These are phyloP conservation scores for Astrocystis sublimbata DNA, from an alignment of 495 filamentous ascomycete species.

Conservation along the genomic window DNA sequence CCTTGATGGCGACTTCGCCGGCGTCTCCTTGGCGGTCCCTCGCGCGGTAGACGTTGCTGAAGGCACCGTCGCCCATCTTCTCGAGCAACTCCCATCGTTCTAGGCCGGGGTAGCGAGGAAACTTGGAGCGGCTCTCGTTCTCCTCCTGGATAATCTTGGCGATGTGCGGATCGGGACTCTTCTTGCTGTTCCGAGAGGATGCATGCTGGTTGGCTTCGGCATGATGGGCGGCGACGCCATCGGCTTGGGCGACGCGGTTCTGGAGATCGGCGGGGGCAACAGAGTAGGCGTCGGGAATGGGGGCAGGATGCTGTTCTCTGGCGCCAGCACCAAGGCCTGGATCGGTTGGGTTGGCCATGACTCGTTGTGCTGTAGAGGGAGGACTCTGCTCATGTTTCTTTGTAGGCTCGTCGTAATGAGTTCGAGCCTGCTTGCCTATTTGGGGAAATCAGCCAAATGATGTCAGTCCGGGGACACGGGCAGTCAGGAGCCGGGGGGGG, in stretches of 20 bases:
- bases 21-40: constrained; percentile 66
- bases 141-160: constrained; percentile 90
- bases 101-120: constrained; percentile 88
- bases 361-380: constrained; percentile 47
- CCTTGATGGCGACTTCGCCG: constrained; percentile 93
- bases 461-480: constrained; percentile 31
- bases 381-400: constrained; percentile 59
- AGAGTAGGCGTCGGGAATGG: constrained; percentile 53
- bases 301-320: constrained; percentile 40
- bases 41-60: constrained; percentile 97
- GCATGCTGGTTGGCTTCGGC: constrained; percentile 38
- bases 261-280: constrained; percentile 56
- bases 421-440: constrained; percentile 80
- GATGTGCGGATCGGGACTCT: constrained; percentile 65
- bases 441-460: constrained; percentile 14
- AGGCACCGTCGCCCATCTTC: constrained; percentile 99
- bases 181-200: constrained; percentile 48
- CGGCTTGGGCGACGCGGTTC: constrained; percentile 66
- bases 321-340: constrained; percentile 44
- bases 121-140: constrained; percentile 75
- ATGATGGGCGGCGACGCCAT: constrained; percentile 58
- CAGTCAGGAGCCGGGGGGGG: constrained; percentile 8
- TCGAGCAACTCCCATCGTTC: constrained; percentile 88
- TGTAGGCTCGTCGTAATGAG: constrained; percentile 54
- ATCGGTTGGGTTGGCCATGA: constrained; percentile 51